A percentile compares a stretch with the other conserved stretches of the same genome.
Evolutionary conservation across 257 asterid species (phyloP).

Genomic region (Salvia hispanica): DNA sequence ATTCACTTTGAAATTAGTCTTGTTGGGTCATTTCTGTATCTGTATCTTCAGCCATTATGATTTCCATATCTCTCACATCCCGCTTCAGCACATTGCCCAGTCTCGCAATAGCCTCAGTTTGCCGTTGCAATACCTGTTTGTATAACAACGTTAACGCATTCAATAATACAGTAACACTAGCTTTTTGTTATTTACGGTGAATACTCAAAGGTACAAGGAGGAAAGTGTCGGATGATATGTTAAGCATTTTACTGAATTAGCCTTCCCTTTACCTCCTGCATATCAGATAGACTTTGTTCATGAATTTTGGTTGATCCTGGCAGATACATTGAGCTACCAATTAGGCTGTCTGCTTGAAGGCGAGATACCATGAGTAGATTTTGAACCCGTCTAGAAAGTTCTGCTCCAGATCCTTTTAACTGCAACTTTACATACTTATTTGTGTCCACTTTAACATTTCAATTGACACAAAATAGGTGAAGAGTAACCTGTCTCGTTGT

Average conservation of each 20-base stretch:
- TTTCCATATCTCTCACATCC: conserved; percentile 83
- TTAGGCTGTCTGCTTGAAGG: conserved; percentile 70
- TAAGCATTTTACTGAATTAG: not conserved
- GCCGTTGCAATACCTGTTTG: conserved; percentile 82
- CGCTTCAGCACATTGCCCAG: conserved; percentile 87
- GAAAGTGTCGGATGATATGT: too few species aligned
- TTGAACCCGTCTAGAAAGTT: conserved; percentile 89
- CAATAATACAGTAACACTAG: not conserved
- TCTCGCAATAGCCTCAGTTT: conserved; percentile 85
- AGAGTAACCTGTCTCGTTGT: conserved; percentile 75
- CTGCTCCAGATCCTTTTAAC: conserved; percentile 96
- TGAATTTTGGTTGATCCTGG: conserved; percentile 92
- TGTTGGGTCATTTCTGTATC: conserved; percentile 57
- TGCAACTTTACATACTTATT: conserved; percentile 40
- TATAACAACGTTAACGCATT: not conserved
- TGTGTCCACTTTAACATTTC: conserved; percentile 26
- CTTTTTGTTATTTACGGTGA: not conserved
- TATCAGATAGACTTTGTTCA: conserved; percentile 78
- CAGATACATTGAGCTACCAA: conserved; percentile 66
- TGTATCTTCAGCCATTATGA: conserved; percentile 86
- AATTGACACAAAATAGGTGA: conserved; percentile 28
- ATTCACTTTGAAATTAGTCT: conserved; percentile 14
- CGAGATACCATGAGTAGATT: conserved; percentile 75
- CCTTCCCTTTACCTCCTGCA: conserved; percentile 79
- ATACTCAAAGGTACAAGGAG: not conserved